A percentile compares a stretch with the other conserved stretches of the same genome.
Conservation (phyloP, 148 eudicot genomes). For the Persicaria maculosa region DNA sequence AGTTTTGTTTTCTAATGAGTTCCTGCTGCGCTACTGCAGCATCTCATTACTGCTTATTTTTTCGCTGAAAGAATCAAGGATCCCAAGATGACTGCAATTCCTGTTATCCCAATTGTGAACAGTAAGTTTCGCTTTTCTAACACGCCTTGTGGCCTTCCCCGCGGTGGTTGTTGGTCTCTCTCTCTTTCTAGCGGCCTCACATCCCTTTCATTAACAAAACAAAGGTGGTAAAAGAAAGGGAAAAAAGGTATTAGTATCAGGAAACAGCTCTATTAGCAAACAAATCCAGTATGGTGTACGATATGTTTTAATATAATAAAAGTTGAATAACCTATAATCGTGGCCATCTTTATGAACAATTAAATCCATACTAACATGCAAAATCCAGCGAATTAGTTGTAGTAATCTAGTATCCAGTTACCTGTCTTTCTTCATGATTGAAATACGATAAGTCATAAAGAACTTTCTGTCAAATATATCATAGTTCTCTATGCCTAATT, state of each 20-base stretch:
- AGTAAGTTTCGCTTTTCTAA: constrained; percentile 48
- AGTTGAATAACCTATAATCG: not conserved
- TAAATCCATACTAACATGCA: not conserved
- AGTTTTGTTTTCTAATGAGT: not conserved
- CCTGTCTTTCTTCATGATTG: not conserved
- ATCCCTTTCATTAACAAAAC: not conserved
- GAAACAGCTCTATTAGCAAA: not conserved
- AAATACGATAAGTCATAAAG: not conserved
- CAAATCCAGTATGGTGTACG: not conserved
- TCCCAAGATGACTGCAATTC: constrained; percentile 74
- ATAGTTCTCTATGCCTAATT: not conserved
- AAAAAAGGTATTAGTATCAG: not conserved
- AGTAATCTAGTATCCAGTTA: not conserved
- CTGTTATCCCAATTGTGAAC: constrained; percentile 70
- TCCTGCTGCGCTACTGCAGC: not conserved
- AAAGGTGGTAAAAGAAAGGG: not conserved
- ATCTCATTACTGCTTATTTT: constrained; percentile 34
- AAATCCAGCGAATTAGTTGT: not conserved
- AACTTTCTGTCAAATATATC: not conserved
- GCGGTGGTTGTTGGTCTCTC: constrained; percentile 15
- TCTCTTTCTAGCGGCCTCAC: constrained; percentile 4
- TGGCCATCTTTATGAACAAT: not conserved
- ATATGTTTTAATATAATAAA: not conserved
- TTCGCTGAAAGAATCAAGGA: constrained; percentile 57
- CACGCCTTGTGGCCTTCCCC: constrained; percentile 40